A percentile compares a stretch with the other conserved stretches of the same genome.
Evolutionary conservation across 2,329 filamentous ascomycete species (phyloP).

Genomic region (Neoarthrinium moseri): DNA sequence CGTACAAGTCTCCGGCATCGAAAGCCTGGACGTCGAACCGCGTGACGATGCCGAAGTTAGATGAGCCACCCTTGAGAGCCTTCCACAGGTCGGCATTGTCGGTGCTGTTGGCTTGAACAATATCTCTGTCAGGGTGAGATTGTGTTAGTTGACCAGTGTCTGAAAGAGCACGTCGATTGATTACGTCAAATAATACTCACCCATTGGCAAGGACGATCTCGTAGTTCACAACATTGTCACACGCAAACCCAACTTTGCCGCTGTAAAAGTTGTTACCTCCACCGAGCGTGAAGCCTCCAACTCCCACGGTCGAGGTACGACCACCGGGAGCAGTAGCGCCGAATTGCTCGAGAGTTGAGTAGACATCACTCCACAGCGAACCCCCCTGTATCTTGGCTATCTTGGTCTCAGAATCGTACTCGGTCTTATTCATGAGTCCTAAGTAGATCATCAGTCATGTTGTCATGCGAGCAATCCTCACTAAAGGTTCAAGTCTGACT

Average conservation of each 20-base stretch:
- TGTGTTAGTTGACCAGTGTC: no score
- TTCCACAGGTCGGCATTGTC: slow-evolving; percentile 39
- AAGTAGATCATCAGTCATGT: not conserved
- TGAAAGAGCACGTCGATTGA: no score
- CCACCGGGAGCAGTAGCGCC: slow-evolving; percentile 22
- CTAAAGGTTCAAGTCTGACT: no score
- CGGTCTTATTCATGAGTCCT: slow-evolving; percentile 27
- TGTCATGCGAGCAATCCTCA: not conserved
- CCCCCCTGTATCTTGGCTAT: slow-evolving; percentile 22
- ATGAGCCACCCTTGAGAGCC: slow-evolving; percentile 43
- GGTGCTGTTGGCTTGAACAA: slow-evolving; percentile 36
- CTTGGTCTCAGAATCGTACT: slow-evolving; percentile 21
- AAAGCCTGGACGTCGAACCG: slow-evolving; percentile 24
- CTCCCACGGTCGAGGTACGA: slow-evolving; percentile 20
- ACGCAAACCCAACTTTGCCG: slow-evolving; percentile 37
- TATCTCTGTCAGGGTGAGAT: slow-evolving; percentile 10
- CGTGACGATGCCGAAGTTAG: slow-evolving; percentile 41
- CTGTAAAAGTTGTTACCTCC: slow-evolving; percentile 22
- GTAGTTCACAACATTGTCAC: slow-evolving; percentile 40
- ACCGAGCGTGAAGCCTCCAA: slow-evolving; percentile 23
- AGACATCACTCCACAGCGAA: not conserved
- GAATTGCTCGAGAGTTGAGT: not conserved
- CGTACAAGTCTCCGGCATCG: slow-evolving; percentile 14
- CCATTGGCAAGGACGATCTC: slow-evolving; percentile 42
- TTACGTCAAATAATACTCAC: no score